These are phyloP conservation scores for Apiospora pterosperma DNA, from an alignment of 2,329 filamentous ascomycete species.

Conservation along the genomic window DNA sequence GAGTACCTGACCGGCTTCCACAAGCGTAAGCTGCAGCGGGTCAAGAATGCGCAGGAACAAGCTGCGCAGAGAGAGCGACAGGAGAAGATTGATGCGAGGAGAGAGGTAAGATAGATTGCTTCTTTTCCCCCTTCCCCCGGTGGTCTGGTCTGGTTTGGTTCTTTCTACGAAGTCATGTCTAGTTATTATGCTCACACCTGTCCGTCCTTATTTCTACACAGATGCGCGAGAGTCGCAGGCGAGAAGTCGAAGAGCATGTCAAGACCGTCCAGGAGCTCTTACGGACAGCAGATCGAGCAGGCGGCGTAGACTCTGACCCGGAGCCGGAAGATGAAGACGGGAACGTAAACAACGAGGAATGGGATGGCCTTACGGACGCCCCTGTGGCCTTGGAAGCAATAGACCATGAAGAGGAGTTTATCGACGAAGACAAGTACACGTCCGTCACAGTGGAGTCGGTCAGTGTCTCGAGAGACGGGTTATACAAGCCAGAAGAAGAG, in stretches of 20 bases:
- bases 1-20: constrained; percentile 95
- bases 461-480: constrained; percentile 70
- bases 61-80: constrained; percentile 73
- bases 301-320: constrained; percentile 31
- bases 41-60: constrained; percentile 80
- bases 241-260: constrained; percentile 80
- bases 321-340: constrained; percentile 30
- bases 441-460: constrained; percentile 93
- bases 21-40: constrained; percentile 86
- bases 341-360: constrained; percentile 44
- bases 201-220: no score
- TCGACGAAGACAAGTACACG: constrained; percentile 94
- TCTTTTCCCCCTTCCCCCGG: no score
- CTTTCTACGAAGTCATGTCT: neutral
- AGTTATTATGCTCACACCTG: neutral
- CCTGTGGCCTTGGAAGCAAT: constrained; percentile 40
- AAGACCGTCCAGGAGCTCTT: constrained; percentile 70
- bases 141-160: no score
- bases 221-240: constrained; percentile 79
- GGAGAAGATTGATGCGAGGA: constrained; percentile 70
- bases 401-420: constrained; percentile 87
- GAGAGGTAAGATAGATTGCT: constrained; percentile 60
- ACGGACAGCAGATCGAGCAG: constrained; percentile 54
- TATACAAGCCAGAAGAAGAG: constrained; percentile 52
- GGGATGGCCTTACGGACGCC: constrained; percentile 61